These are phyloP conservation scores for Rachicladosporium sp. DNA, from an alignment of 2,329 filamentous ascomycete species.

Conservation along the genomic window DNA sequence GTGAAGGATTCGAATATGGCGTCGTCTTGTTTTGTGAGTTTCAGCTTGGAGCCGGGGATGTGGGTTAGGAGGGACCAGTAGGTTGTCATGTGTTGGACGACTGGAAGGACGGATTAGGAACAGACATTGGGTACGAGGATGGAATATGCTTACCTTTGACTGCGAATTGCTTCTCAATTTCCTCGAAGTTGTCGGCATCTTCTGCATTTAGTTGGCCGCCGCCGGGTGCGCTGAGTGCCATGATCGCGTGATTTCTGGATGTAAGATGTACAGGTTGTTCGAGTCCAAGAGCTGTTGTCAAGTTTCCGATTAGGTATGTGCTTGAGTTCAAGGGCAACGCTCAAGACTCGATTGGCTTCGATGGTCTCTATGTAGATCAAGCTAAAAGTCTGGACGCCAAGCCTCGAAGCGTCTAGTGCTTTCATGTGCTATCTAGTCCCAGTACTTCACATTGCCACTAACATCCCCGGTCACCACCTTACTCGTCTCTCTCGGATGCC, in stretches of 20 bases:
- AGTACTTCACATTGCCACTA: constrained; percentile 81
- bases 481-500: constrained; percentile 95
- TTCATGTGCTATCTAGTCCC: constrained; percentile 50
- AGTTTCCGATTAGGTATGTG: no score
- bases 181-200: constrained; percentile 48
- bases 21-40: constrained; percentile 87
- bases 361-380: no score
- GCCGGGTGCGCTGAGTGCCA: no score
- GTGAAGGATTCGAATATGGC: constrained; percentile 87
- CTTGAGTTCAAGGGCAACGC: no score
- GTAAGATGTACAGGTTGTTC: no score
- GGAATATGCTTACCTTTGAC: constrained; percentile 58
- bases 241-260: no score
- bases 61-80: constrained; percentile 95
- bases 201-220: constrained; percentile 31
- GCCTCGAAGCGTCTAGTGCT: no score
- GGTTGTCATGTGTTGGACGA: constrained; percentile 88
- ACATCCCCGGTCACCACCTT: constrained; percentile 85
- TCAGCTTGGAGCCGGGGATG: constrained; percentile 74
- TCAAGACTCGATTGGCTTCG: no score
- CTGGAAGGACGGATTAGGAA: constrained; percentile 25
- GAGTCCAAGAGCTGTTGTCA: no score
- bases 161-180: constrained; percentile 98
- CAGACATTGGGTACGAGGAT: no score
- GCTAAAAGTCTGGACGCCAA: no score